Base-by-base conservation (phyloP, 495 filamentous ascomycete genomes). In the Lepraria neglecta region DNA sequence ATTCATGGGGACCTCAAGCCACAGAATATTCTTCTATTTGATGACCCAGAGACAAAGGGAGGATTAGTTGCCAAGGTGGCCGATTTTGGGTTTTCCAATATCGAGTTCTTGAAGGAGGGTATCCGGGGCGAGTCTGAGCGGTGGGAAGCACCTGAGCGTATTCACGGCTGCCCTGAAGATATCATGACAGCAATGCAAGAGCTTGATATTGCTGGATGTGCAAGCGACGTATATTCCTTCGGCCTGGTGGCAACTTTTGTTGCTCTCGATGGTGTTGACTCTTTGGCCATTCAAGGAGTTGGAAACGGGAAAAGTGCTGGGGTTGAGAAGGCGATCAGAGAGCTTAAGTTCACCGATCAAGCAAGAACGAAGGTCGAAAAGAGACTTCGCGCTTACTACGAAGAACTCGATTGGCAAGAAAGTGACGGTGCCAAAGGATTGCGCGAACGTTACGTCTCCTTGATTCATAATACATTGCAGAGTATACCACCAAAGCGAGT, bases 41-140 rank as follows among this genome's bases (percentile, higher is more conserved):
- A 46, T 17, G 44, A 46, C 44, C 44, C 44, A 46, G 44, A 46
- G 44, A 46, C 44, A 46, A 46, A 46, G 44, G 44, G 44, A 17
- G 44, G 15, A 46, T 46, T 46, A 46, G 44, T 46, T 46, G 44
- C 44, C 44, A 46, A 46, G 44, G 44, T 46, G 44, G 44, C 44
- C 44, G 44, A 46, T 46, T 46, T 46, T 46, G 44, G 44, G 44
- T 46, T 46, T 46, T 46, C 44, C 44, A 46, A 46, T n/a, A 46
- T 46, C 44, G 44, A 46, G 15, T 46, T 46, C 44, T 46, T 46
- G 44, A 46, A 46, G 44, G 44, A 46, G 19, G 19, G 44, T 46
- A 46, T 46, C 44, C 15, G 44, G 44, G 44, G 44, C 19, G 44
- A 46, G 44, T 46, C 44, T 46, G 44, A 46, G 44, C 44, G 44